Evolutionary conservation across 202 grass and related monocot species (phyloP).

Genomic region (Dendrocalamus latiflorus): DNA sequence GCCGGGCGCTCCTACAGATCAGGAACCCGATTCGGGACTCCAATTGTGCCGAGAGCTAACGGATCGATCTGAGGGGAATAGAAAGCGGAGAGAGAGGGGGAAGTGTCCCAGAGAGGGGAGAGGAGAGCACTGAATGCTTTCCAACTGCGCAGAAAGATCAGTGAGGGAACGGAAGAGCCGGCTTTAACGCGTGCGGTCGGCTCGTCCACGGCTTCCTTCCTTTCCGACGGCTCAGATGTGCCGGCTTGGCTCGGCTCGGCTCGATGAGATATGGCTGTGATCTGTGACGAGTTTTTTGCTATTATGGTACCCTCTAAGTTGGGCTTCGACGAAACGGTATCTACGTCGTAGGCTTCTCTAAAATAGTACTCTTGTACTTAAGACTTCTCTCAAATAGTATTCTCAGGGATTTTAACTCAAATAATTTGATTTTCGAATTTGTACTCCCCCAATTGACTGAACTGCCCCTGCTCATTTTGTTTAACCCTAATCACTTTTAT

Average conservation of each 20-base stretch:
- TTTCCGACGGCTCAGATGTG: background rate
- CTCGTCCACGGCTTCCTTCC: background rate
- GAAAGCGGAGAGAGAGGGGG: constrained; percentile 24
- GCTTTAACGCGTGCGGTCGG: constrained; percentile 43
- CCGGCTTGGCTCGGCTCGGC: background rate
- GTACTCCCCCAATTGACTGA: too few relatives aligned
- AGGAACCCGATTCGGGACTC: background rate
- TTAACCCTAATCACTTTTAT: too few relatives aligned
- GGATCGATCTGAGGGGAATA: constrained; percentile 24
- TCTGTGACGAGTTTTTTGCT: too few relatives aligned
- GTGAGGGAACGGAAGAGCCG: constrained; percentile 26
- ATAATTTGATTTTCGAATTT: too few relatives aligned
- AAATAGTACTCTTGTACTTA: too few relatives aligned
- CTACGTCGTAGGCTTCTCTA: too few relatives aligned
- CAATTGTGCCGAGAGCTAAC: constrained; percentile 2
- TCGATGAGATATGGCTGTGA: background rate
- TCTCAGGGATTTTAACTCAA: too few relatives aligned
- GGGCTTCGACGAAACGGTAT: too few relatives aligned
- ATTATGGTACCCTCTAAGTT: too few relatives aligned
- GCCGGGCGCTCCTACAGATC: background rate
- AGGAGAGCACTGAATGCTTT: constrained; percentile 53
- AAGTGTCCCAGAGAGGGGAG: background rate
- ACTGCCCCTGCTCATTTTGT: too few relatives aligned
- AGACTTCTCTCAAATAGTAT: too few relatives aligned
- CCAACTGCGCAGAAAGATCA: constrained; percentile 43